Evolutionary conservation across 345 rosid species (phyloP).

Genomic region (Melastoma malabathricum): DNA sequence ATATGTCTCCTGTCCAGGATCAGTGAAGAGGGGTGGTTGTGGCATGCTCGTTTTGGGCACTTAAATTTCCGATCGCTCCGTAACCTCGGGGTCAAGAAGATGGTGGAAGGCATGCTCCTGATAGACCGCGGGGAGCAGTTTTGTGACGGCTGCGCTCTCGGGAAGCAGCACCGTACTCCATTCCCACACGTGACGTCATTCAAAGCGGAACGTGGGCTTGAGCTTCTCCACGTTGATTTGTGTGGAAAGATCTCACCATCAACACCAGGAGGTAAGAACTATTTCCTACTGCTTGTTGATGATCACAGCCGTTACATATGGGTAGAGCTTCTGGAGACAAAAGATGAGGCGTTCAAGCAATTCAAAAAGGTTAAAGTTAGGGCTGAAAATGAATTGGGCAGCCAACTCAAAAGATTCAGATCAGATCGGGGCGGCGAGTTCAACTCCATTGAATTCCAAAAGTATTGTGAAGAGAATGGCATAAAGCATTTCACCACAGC

Average conservation of each 20-base stretch:
- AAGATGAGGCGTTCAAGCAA: not conserved
- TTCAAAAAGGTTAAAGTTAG: not conserved
- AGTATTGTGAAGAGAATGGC: not conserved
- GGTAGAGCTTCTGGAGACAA: not conserved
- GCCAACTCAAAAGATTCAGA: not conserved
- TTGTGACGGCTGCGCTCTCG: conserved; percentile 1
- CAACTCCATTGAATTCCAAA: not conserved
- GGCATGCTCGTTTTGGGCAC: not conserved
- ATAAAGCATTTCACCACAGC: not conserved
- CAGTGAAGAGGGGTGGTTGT: not conserved
- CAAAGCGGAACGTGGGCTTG: not conserved
- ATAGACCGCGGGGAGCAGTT: not conserved
- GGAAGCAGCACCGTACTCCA: conserved; percentile 4
- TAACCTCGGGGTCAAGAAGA: not conserved
- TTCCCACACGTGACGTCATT: conserved; percentile 1
- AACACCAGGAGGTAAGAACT: not conserved
- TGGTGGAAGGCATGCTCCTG: not conserved
- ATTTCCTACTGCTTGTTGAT: conserved; percentile 2
- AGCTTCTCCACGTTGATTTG: not conserved
- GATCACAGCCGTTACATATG: conserved; percentile 2
- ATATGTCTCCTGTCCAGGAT: not conserved
- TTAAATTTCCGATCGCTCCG: not conserved
- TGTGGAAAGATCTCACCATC: not conserved
- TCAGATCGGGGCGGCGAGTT: conserved; percentile 1
- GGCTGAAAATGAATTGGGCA: not conserved